A percentile compares a stretch with the other conserved stretches of the same genome.
phyloP scores from a whole-genome alignment of 2,329 filamentous ascomycete species.

The Coniochaeta pulveracea region DNA sequence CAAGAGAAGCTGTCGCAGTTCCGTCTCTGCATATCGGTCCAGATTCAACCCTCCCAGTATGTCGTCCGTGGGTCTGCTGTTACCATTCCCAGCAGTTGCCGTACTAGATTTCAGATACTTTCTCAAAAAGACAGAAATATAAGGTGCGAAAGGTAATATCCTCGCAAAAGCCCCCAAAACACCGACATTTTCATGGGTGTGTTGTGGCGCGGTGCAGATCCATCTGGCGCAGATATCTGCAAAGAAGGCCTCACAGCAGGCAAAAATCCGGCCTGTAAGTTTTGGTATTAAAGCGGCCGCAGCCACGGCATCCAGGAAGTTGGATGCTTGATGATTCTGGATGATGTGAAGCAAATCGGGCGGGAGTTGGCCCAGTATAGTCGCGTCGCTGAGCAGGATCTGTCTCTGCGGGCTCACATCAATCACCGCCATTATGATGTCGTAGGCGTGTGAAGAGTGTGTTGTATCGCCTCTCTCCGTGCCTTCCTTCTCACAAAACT shows the following conservation, averaged over 20 bases:
- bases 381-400: constrained; percentile 43
- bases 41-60: constrained; percentile 8
- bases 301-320: constrained; percentile 62
- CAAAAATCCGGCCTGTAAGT: constrained; percentile 63
- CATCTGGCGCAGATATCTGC: constrained; percentile 77
- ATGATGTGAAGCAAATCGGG: constrained; percentile 59
- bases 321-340: constrained; percentile 47
- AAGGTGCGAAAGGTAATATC: constrained; percentile 70
- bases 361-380: constrained; percentile 50
- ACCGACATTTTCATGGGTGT: constrained; percentile 21
- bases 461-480: constrained; percentile 5
- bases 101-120: constrained; percentile 23
- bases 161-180: constrained; percentile 66
- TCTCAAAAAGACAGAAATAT: constrained; percentile 64
- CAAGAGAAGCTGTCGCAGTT: constrained; percentile 38
- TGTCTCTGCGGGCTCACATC: constrained; percentile 42
- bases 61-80: no score
- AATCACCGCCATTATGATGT: constrained; percentile 40
- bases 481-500: constrained; percentile 9
- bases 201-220: constrained; percentile 38
- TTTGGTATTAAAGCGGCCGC: constrained; percentile 56
- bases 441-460: constrained; percentile 11
- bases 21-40: constrained; percentile 11
- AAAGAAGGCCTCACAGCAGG: constrained; percentile 63
- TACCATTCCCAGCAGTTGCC: constrained; percentile 2